Base-by-base conservation (phyloP, 1,139 yeast species). In the Blastobotrys malaysiensis region DNA sequence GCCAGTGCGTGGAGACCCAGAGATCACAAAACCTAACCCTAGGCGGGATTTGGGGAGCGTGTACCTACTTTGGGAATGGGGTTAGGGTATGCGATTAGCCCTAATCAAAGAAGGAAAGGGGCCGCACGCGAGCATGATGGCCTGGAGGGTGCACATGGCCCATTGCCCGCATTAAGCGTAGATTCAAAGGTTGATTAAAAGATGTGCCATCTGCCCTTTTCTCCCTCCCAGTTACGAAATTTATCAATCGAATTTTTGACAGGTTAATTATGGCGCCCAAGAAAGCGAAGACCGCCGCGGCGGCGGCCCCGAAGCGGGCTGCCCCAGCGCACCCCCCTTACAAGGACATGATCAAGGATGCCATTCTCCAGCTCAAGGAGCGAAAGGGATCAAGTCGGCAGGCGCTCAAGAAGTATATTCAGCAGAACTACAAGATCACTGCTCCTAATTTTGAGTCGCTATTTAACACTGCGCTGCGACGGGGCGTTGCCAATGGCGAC, bases 381-480 rank as follows among this genome's bases (percentile, higher is more conserved):
- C 83, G 95, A 74, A 85, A 80, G 59, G 97, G 97, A 54, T 85
- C 95, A 49, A 78, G 83, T 57, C 87, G 93, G 68, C 88, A 83
- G 68, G 88, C 88, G 36, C 75, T 86, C 65, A 86, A 86, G 77
- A 86, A 86, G 71, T 84, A 81, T 69, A 82, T 86, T 61, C 83
- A 70, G 57, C 74, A 83, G 59, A 84, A 84, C 71, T 81, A 76
- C 69, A 78, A 82, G 56, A 75, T 83, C 64, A 77, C 81, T 53
- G 77, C 84, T 43, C 64, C 78, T 55, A 84, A 81, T 69, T 89
- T 88, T 68, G 95, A 88, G 67, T 74, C 84, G 52, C 80, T 83
- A 62, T 86, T 89, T 77, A 89, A 88, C 71, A 67, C 80, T 51
- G 93, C 96, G 43, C 77, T 89, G 66, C 84, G 85, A 76, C 86